Conservation (phyloP, 1,139 yeast genomes). For the Casaregolazyma lundiana region DNA sequence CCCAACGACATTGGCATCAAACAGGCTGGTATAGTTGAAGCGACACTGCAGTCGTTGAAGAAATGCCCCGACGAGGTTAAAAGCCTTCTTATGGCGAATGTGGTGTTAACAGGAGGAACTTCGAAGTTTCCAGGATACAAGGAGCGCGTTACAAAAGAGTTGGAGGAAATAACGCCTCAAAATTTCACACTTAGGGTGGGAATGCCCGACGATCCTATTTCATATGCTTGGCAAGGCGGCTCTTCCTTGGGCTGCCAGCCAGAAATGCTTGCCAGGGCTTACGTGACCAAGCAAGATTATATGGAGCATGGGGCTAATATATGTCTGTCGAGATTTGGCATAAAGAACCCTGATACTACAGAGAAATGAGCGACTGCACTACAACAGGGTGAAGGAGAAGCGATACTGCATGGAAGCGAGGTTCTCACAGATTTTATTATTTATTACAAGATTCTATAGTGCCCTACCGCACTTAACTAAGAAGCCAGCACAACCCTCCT, state of each 20-base stretch:
- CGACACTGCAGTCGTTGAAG: slow-evolving; percentile 65
- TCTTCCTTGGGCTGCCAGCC: slow-evolving; percentile 49
- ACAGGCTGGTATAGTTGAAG: slow-evolving; percentile 66
- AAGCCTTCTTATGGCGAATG: slow-evolving; percentile 75
- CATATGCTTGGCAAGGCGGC: slow-evolving; percentile 57
- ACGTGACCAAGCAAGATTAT: slow-evolving; percentile 70
- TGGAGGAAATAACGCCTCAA: slow-evolving; percentile 34
- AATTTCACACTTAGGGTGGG: slow-evolving; percentile 44
- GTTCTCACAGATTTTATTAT: too few species aligned
- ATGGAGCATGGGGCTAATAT: slow-evolving; percentile 70
- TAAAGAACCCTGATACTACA: slow-evolving; percentile 18
- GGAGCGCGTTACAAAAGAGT: slow-evolving; percentile 44
- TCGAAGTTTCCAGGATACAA: slow-evolving; percentile 65
- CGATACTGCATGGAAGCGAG: neutral
- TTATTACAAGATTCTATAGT: slow-evolving; percentile 3
- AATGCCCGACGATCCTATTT: slow-evolving; percentile 39
- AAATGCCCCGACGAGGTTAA: slow-evolving; percentile 69
- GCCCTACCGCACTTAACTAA: slow-evolving; percentile 10
- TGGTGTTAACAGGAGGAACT: slow-evolving; percentile 80
- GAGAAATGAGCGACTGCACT: neutral
- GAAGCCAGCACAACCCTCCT: slow-evolving; percentile 40
- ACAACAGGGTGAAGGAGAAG: neutral
- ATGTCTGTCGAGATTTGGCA: slow-evolving; percentile 26
- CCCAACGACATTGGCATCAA: slow-evolving; percentile 76
- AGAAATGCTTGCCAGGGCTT: slow-evolving; percentile 46